A percentile compares a stretch with the other conserved stretches of the same genome.
Conservation (phyloP, 192 early-diverging fungal genomes). For the Geosiphon pyriformis region DNA sequence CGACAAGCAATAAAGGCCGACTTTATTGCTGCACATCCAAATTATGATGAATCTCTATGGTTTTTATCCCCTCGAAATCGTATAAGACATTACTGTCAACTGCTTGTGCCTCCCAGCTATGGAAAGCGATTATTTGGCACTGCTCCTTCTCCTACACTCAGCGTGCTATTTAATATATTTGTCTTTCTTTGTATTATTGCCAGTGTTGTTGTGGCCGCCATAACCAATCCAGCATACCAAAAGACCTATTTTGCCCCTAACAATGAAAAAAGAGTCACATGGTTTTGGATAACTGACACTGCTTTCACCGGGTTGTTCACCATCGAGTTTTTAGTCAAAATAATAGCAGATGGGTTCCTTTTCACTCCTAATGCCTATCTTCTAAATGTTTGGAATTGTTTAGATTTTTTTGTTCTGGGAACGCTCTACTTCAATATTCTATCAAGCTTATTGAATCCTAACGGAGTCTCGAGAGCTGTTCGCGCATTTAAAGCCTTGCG, state of each 20-base stretch:
- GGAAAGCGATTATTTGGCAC: constrained; percentile 43
- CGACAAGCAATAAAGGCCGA: constrained; percentile 36
- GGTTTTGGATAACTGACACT: constrained; percentile 36
- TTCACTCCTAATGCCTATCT: constrained; percentile 58
- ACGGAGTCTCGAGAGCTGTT: constrained; percentile 41
- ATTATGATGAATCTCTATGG: constrained; percentile 48
- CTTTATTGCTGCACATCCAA: constrained; percentile 40
- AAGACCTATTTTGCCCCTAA: constrained; percentile 30
- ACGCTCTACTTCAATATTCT: constrained; percentile 47
- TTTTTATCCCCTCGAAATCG: constrained; percentile 44
- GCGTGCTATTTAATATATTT: constrained; percentile 38
- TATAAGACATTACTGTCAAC: constrained; percentile 42
- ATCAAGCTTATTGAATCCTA: constrained; percentile 31
- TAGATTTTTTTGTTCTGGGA: constrained; percentile 54
- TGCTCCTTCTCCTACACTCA: constrained; percentile 34
- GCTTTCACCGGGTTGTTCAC: constrained; percentile 50
- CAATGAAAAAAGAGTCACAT: neutral
- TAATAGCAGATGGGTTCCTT: constrained; percentile 56
- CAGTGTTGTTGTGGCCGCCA: constrained; percentile 41
- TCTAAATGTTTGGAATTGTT: constrained; percentile 49
- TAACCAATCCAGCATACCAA: constrained; percentile 45
- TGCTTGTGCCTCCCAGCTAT: constrained; percentile 44
- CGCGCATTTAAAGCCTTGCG: constrained; percentile 54
- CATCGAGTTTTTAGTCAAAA: constrained; percentile 46
- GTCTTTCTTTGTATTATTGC: constrained; percentile 44